Conservation (phyloP, 176 grass and related monocot species). For the Themeda triandra region DNA sequence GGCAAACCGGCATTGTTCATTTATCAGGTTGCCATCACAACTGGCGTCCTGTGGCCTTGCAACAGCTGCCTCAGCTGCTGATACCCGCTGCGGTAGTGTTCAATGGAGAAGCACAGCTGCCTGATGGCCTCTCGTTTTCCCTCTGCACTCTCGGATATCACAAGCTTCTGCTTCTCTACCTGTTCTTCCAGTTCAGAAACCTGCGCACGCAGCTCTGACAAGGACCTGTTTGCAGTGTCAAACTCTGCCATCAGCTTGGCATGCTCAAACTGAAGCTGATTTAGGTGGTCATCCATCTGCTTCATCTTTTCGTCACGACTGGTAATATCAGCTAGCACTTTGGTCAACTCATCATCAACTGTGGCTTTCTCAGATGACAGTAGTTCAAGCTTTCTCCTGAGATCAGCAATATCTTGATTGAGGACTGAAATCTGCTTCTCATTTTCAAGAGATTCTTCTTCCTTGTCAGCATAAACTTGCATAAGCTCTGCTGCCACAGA, state of each 20-base stretch:
- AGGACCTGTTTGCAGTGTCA: not conserved
- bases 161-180: constrained; percentile 59
- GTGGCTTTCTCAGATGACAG: constrained; percentile 48
- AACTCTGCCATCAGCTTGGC: constrained; percentile 51
- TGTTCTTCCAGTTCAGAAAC: constrained; percentile 67
- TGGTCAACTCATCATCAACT: constrained; percentile 38
- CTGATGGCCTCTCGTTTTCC: constrained; percentile 91
- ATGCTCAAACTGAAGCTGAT: constrained; percentile 60
- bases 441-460: constrained; percentile 24
- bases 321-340: constrained; percentile 41
- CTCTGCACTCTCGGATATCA: constrained; percentile 69
- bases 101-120: constrained; percentile 87
- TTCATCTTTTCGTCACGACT: constrained; percentile 47
- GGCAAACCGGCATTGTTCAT: not conserved
- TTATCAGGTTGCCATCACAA: constrained; percentile 52
- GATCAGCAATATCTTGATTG: constrained; percentile 47
- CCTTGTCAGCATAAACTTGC: constrained; percentile 41
- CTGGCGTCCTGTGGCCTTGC: constrained; percentile 59
- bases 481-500: constrained; percentile 38
- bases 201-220: constrained; percentile 22
- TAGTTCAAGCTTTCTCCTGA: constrained; percentile 39
- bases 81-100: constrained; percentile 81
- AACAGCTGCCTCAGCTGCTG: constrained; percentile 64
- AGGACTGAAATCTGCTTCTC: constrained; percentile 46
- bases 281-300: constrained; percentile 49